A percentile compares a stretch with the other conserved stretches of the same genome.
phyloP scores from a whole-genome alignment of 805 yeast species.

The Ogataea henricii region DNA sequence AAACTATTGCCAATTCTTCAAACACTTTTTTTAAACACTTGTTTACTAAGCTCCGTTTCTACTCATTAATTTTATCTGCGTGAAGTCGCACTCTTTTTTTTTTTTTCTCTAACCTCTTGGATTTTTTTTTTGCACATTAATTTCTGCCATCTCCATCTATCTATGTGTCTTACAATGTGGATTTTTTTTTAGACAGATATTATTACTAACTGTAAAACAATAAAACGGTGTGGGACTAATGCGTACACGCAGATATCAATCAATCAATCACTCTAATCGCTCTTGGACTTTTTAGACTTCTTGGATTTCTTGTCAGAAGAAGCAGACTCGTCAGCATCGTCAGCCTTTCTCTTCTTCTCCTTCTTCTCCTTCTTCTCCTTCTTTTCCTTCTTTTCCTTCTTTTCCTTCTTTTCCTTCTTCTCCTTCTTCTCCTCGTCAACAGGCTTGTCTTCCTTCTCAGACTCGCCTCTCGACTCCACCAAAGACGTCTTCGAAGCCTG shows the following conservation, averaged over 20 bases:
- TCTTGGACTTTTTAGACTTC: conserved; percentile 22
- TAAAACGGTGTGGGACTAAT: conserved; percentile 8
- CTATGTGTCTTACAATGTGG: not conserved
- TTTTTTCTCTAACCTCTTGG: not conserved
- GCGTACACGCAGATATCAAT: conserved; percentile 4
- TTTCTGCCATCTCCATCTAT: no score
- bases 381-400: conserved; percentile 37
- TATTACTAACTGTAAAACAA: conserved; percentile 8
- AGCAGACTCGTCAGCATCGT: conserved; percentile 10
- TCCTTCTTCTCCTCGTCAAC: conserved; percentile 55
- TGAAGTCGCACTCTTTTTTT: not conserved
- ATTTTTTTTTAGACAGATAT: not conserved
- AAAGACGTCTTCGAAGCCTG: conserved; percentile 50
- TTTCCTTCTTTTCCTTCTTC: conserved; percentile 63
- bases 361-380: conserved; percentile 36
- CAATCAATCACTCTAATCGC: conserved; percentile 21
- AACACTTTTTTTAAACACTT: not conserved
- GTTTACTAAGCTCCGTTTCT: conserved; percentile 1
- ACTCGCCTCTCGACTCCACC: conserved; percentile 37
- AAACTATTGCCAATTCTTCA: not conserved
- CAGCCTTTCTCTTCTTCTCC: conserved; percentile 25
- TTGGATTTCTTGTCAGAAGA: conserved; percentile 27
- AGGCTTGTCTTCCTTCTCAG: conserved; percentile 24
- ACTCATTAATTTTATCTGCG: not conserved
- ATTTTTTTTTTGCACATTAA: not conserved